Evolutionary conservation across 768 basidiomycete species (phyloP), one percentile per base, ranked within the genome.

Genomic region (Xanthoconium purpureum): DNA sequence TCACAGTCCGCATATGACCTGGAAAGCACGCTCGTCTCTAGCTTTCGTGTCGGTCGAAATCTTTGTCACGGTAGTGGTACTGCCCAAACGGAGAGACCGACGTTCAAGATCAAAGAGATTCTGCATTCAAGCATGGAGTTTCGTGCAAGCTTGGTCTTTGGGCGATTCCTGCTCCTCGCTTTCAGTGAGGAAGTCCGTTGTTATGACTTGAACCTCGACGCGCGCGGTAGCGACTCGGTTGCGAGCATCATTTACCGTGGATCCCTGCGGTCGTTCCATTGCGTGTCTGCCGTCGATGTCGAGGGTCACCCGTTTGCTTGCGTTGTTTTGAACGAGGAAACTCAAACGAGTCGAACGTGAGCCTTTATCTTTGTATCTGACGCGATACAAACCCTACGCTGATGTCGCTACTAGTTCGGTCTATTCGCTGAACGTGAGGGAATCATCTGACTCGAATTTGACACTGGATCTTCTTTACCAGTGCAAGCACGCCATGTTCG

Each of bases 261-360:
- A 2, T 24, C 20, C 14, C 15, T 63, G 20, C 30, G 0, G 33
- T 61, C 54, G 12, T 61, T 53, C 35, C 24, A 45, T 17, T 57
- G 58, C 15, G 37, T 55, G 20, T 66, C 59, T 11, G 46, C 56
- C 7, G 33, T 55, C 24, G 62, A 66, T 7, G 20, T 45, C 36
- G 47, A 58, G 10, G 65, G 64, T 40, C 44, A 45, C 4, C 54
- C 62, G 17, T 63, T 66, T 38, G 55, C 57, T 17, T 65, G 64
- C 20, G 43, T 17, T 4, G 61, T 63, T 5, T 6, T 61, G 43
- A 48, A 32, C 18, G 64, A 63, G 33, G 46, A 1, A 12, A 28
- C 6, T 6, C 30, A 13, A 12, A 43, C 17, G 6, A 28, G 17
- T 32, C 47, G 54, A 37, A 46, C 47, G 63, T 65, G 33, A 15